phyloP scores from a whole-genome alignment of 352 stramenopile species.

The Phytophthora hybrid region DNA sequence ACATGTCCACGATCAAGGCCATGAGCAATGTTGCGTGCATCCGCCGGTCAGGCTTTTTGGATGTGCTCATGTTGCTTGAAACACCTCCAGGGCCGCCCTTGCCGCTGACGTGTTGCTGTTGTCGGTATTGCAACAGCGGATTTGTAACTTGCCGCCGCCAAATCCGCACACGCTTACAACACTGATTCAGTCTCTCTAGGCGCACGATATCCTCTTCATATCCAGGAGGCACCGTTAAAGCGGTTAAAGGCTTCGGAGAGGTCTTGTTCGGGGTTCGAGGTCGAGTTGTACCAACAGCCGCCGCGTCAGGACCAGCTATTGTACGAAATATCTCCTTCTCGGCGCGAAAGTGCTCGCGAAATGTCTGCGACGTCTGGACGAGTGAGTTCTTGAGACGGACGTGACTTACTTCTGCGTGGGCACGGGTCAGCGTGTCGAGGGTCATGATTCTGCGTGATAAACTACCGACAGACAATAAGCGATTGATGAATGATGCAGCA shows the following conservation, averaged over 20 bases:
- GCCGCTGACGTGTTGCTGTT: slow-evolving; percentile 42
- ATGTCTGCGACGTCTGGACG: slow-evolving; percentile 49
- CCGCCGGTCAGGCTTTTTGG: slow-evolving; percentile 69
- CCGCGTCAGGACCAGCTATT: background rate
- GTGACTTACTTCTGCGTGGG: slow-evolving; percentile 64
- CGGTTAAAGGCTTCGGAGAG: slow-evolving; percentile 3
- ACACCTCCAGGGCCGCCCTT: slow-evolving; percentile 19
- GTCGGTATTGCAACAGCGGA: slow-evolving; percentile 70
- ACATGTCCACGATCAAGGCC: slow-evolving; percentile 78
- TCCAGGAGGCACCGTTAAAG: slow-evolving; percentile 5
- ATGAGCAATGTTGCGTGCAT: slow-evolving; percentile 79
- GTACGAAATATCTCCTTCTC: slow-evolving; percentile 65
- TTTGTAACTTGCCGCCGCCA: slow-evolving; percentile 73
- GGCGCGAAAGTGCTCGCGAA: slow-evolving; percentile 54
- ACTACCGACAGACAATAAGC: background rate
- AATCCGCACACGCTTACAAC: slow-evolving; percentile 79
- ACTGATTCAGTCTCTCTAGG: slow-evolving; percentile 64
- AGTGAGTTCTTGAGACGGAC: slow-evolving; percentile 69
- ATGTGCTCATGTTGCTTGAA: slow-evolving; percentile 17
- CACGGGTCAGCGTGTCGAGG: slow-evolving; percentile 69
- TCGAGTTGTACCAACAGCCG: slow-evolving; percentile 3
- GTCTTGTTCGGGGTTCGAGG: slow-evolving; percentile 19
- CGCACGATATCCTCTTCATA: slow-evolving; percentile 63
- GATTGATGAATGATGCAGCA: slow-evolving; percentile 7
- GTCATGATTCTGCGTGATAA: slow-evolving; percentile 50